Base-by-base conservation (phyloP, 2,329 filamentous ascomycete species). In the Diaporthe capsici region DNA sequence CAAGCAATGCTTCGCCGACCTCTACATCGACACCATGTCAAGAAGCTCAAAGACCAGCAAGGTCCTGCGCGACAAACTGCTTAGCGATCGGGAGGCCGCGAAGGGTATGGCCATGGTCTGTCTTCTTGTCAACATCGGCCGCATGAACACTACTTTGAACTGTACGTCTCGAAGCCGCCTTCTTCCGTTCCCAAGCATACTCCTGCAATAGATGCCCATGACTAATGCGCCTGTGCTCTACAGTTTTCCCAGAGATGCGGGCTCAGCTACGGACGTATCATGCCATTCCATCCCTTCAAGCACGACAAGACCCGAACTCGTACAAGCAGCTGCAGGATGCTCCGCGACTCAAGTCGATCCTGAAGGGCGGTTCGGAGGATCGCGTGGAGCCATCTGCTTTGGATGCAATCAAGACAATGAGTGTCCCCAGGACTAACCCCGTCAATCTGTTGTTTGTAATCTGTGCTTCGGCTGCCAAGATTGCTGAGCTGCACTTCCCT, bases 81-180 rank as follows among this genome's bases (percentile, higher is more conserved):
- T 98, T 81, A 97, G 93, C 79, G 97, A 99, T 83, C 93, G 95
- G 81, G 93, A 95, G 78, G 96, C 96, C 31, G 97, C 96, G 49
- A 95, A 98, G 84, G 96, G 95, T 82, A 99, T 99, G 97, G 97
- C 97, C 72, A 99, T 99, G 97, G 96, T 99, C 76, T 99, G 97
- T 85, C 87, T 99, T 78, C 87, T 99, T 80, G 97, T 99, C 83
- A 99, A 99, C 82, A 94, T 99, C 78, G 97, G 97, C 75, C 91
- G 97, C 78, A 99, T 99, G 97, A 99, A 99, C 85, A 99, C 97
- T 2, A 99, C 97, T 0, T 88, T 99, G 65, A 99, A 99, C 82
- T 98, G 96, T 98, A 87, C 82, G 92, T 84, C 5, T 37, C 47
- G 10, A 17, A 31, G 22, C 25, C 39, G 15, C 4, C 25, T 17